Conservation (phyloP, 2,329 filamentous ascomycete species). For the Aureobasidium sp. region DNA sequence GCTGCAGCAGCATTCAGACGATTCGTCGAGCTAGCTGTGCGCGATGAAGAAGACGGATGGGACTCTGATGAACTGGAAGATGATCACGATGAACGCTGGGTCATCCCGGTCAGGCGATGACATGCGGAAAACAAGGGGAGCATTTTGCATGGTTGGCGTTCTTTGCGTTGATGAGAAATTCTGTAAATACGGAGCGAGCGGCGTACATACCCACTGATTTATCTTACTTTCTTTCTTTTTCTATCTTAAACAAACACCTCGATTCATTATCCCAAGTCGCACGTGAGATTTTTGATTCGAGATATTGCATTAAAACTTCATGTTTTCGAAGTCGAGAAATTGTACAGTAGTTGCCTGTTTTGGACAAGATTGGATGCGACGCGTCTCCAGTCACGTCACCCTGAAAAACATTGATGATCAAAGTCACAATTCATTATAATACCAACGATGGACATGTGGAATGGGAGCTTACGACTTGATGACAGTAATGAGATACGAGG, state of each 20-base stretch:
- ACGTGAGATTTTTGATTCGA: no score
- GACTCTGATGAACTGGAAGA: conserved; percentile 51
- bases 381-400: conserved; percentile 1
- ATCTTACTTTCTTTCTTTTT: background rate
- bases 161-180: background rate
- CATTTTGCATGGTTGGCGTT: conserved; percentile 4
- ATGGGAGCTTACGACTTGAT: background rate
- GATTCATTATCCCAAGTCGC: no score
- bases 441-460: conserved; percentile 5
- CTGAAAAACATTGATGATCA: background rate
- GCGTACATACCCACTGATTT: background rate
- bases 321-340: no score
- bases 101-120: conserved; percentile 3
- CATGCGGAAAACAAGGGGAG: background rate
- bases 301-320: no score
- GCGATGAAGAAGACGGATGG: conserved; percentile 53
- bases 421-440: background rate
- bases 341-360: background rate
- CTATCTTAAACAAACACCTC: background rate
- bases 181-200: conserved; percentile 1
- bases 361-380: conserved; percentile 1
- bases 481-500: conserved; percentile 8
- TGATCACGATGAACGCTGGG: conserved; percentile 22
- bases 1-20: conserved; percentile 36
- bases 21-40: conserved; percentile 45